A percentile compares a stretch with the other conserved stretches of the same genome.
phyloP scores from a whole-genome alignment of 768 basidiomycete genomes.

The Tricholoma matsutake region DNA sequence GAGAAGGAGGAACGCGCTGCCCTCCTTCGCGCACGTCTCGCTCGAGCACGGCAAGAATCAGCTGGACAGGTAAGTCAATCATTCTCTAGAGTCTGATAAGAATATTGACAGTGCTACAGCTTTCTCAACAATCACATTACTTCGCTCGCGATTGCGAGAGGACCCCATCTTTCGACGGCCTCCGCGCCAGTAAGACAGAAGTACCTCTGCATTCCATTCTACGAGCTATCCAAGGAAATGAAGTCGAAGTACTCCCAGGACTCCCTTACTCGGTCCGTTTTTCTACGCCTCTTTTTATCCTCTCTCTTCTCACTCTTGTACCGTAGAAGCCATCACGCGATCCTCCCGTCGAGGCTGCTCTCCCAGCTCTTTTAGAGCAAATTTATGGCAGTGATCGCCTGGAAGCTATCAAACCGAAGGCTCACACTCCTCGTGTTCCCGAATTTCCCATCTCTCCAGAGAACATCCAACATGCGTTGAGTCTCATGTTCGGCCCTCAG shows the following conservation, averaged over 20 bases:
- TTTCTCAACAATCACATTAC: neutral
- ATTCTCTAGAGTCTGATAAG: neutral
- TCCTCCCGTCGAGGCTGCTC: neutral
- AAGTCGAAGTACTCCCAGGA: neutral
- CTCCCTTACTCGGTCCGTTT: neutral
- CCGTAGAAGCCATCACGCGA: neutral
- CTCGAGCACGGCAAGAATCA: neutral
- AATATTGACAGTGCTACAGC: neutral
- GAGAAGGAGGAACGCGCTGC: neutral
- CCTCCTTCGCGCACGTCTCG: neutral
- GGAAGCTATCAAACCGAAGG: neutral
- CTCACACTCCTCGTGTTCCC: neutral
- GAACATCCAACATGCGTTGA: slow-evolving; percentile 1
- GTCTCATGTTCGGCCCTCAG: neutral
- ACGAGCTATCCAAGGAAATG: neutral
- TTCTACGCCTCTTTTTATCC: neutral
- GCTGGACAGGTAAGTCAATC: neutral
- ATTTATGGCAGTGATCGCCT: neutral
- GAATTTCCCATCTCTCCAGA: neutral
- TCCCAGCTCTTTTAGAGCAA: neutral
- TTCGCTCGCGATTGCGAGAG: neutral
- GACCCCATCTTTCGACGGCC: neutral
- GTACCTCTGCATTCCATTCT: neutral
- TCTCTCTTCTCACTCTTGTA: no score
- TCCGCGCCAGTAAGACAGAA: neutral